Percentiles rank a stretch among this genome's conserved stretches.
Conservation (phyloP, 139 green algal species). For the Micractinium sp. region DNA sequence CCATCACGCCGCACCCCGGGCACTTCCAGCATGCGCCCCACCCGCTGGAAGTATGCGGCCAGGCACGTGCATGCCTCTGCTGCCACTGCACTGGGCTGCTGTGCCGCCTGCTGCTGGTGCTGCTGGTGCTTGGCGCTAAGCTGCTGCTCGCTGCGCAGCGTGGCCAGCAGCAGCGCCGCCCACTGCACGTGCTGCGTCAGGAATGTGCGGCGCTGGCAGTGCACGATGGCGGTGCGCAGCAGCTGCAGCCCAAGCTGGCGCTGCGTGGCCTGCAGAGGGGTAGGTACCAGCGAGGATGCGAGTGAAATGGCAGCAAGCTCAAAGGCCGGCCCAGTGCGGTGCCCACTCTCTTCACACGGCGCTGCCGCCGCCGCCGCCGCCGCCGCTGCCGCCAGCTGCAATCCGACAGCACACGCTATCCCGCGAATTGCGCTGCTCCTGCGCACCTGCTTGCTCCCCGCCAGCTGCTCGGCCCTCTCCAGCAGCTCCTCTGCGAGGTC, state of each 20-base stretch:
- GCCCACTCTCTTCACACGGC: background rate
- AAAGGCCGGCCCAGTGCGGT: background rate
- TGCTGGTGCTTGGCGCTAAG: slow-evolving; percentile 18
- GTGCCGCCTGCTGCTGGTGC: background rate
- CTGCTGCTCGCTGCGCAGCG: slow-evolving; percentile 17
- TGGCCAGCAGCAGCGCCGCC: slow-evolving; percentile 36
- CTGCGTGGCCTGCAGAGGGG: background rate
- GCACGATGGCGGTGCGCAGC: slow-evolving; percentile 17
- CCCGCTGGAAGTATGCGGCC: slow-evolving; percentile 44
- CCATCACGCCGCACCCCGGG: slow-evolving; percentile 58
- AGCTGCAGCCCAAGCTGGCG: slow-evolving; percentile 25
- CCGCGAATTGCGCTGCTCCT: too few relatives aligned
- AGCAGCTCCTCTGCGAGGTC: slow-evolving; percentile 24
- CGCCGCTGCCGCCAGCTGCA: background rate
- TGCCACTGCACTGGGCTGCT: slow-evolving; percentile 2
- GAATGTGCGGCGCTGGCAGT: slow-evolving; percentile 37
- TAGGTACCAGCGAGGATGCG: background rate
- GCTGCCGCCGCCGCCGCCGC: too few relatives aligned
- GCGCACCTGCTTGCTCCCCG: slow-evolving; percentile 32
- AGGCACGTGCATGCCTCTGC: slow-evolving; percentile 12
- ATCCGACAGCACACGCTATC: too few relatives aligned
- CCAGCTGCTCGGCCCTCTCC: slow-evolving; percentile 6
- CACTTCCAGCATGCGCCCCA: slow-evolving; percentile 56
- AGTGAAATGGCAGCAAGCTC: background rate
- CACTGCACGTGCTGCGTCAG: slow-evolving; percentile 37